A percentile compares a stretch with the other conserved stretches of the same genome.
Evolutionary conservation across 2,329 filamentous ascomycete species (phyloP).

Genomic region (Fusarium dlaminii): DNA sequence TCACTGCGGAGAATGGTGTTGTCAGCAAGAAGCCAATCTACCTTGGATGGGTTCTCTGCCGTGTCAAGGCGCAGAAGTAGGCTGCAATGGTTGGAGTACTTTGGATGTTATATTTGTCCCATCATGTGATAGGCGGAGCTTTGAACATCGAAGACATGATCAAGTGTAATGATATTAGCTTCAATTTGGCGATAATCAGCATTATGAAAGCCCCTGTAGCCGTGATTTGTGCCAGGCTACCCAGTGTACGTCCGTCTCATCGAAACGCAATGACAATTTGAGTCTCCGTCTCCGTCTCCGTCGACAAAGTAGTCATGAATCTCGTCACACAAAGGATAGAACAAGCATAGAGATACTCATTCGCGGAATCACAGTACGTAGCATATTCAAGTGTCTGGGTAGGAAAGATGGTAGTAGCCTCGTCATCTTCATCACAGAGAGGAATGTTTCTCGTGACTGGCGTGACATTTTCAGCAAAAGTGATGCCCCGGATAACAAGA

Average conservation of each 20-base stretch:
- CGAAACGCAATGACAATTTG: too few relatives aligned
- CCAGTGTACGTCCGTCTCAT: not conserved
- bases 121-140: not conserved
- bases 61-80: conserved; percentile 6
- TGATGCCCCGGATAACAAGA: too few relatives aligned
- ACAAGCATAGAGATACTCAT: not conserved
- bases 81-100: not conserved
- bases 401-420: not conserved
- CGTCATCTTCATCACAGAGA: not conserved
- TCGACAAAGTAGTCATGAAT: not conserved
- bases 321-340: not conserved
- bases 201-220: too few relatives aligned
- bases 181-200: too few relatives aligned
- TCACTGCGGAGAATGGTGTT: not conserved
- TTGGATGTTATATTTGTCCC: rapidly evolving
- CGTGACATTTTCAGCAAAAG: not conserved
- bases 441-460: not conserved
- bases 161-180: not conserved
- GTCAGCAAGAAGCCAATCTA: conserved; percentile 26
- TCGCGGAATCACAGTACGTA: not conserved
- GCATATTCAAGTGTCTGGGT: not conserved
- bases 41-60: conserved; percentile 32
- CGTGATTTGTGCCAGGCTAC: not conserved
- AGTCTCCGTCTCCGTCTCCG: not conserved
- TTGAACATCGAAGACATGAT: not conserved